phyloP scores from a whole-genome alignment of 441 rosid genomes.

The Syzygium syzygioides region DNA sequence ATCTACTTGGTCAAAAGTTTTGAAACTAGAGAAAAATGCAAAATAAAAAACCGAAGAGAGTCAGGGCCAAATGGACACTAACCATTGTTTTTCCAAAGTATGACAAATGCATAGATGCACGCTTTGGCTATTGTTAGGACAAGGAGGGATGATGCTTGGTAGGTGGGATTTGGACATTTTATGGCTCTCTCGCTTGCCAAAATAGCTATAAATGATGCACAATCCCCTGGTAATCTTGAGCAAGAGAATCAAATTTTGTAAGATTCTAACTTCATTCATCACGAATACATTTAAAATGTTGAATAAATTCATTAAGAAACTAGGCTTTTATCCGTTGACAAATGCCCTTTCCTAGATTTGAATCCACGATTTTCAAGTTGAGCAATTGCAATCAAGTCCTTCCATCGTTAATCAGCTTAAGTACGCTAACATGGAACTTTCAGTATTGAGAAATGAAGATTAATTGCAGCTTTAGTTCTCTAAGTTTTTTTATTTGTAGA shows the following conservation, averaged over 20 bases:
- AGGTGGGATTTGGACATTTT: background rate
- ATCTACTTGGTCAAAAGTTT: background rate
- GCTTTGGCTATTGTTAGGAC: background rate
- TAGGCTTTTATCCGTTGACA: accelerated
- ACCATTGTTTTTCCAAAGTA: background rate
- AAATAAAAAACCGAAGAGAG: background rate
- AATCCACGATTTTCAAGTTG: background rate
- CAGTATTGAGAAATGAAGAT: background rate
- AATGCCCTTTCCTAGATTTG: background rate
- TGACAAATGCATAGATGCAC: background rate
- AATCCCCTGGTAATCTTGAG: background rate
- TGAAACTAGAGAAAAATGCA: background rate
- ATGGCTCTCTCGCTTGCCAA: background rate
- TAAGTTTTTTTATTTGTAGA: background rate
- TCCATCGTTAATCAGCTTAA: background rate
- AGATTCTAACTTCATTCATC: background rate
- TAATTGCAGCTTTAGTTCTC: background rate
- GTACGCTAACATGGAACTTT: background rate
- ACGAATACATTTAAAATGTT: background rate
- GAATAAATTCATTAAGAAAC: background rate
- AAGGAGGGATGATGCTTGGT: background rate
- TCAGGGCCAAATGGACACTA: background rate
- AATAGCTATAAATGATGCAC: background rate
- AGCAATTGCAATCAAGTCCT: background rate
- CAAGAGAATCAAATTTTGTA: background rate